Evolutionary conservation across 2,329 filamentous ascomycete species (phyloP).

Genomic region (Fusarium sp.): DNA sequence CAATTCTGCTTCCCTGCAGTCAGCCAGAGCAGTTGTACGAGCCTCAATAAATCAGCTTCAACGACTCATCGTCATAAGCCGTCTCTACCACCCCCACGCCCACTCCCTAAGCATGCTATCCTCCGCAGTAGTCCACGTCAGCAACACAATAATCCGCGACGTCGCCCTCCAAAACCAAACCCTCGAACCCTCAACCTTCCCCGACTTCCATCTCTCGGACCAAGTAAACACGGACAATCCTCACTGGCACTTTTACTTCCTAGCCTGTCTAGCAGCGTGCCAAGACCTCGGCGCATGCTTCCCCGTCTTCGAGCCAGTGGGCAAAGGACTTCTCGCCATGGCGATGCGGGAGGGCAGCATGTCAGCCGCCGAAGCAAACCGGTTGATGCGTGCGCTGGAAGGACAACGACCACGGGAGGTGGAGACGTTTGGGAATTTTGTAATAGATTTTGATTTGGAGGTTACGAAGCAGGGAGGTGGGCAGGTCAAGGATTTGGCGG

Average conservation of each 20-base stretch:
- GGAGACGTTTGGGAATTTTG: not conserved
- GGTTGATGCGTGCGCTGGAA: not conserved
- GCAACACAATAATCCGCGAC: slow-evolving; percentile 27
- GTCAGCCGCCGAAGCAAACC: slow-evolving; percentile 10
- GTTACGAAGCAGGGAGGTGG: slow-evolving; percentile 18
- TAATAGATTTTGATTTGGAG: slow-evolving; percentile 15
- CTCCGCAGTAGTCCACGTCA: slow-evolving; percentile 23
- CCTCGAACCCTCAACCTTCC: not conserved
- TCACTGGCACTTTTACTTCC: slow-evolving; percentile 18
- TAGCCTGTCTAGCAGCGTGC: slow-evolving; percentile 4
- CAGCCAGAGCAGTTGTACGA: not conserved
- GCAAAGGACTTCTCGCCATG: slow-evolving; percentile 12
- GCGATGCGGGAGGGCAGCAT: slow-evolving; percentile 12
- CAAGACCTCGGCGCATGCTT: slow-evolving; percentile 8
- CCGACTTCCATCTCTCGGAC: not conserved
- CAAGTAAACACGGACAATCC: not conserved
- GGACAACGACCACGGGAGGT: not conserved
- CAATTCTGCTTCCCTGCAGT: not conserved
- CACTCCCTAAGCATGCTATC: slow-evolving; percentile 10
- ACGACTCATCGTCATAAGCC: slow-evolving; percentile 17
- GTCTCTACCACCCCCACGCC: slow-evolving; percentile 10
- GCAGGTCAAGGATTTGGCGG: slow-evolving; percentile 14
- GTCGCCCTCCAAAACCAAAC: slow-evolving; percentile 5
- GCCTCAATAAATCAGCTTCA: slow-evolving; percentile 22
- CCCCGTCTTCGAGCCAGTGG: not conserved